Base-by-base conservation (phyloP, 176 grass and related monocot genomes). In the Guadua angustifolia region DNA sequence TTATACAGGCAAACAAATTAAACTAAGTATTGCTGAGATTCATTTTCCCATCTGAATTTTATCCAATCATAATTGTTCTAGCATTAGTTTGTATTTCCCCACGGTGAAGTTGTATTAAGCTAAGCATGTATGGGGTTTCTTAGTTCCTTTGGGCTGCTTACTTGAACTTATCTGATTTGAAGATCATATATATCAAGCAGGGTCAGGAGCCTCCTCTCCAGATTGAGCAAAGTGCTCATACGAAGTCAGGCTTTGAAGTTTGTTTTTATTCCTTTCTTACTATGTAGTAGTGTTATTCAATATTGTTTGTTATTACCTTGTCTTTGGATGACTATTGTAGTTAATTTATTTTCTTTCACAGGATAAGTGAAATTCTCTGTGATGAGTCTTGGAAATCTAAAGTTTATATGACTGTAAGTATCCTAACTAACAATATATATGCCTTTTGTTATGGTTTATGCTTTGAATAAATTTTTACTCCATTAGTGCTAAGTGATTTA, bases 171-270 rank as follows among this genome's bases (percentile, higher is more conserved):
- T 86, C 87, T 93, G 74, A 81, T 95, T 89, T 91, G 88, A 94
- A 94, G 73, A 94, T 95, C 91, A 99, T 93, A 93, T 83, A 90
- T 99, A 90, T 95, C 93, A 85, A 90, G 91, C 83, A 99, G 81
- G 87, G 93, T 93, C 18, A 94, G 82, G 75, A 76, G 83, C 47
- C 86, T 99, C 66, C 91, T 99, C 49, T n/a, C n/a, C n/a, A n/a
- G n/a, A n/a, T n/a, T n/a, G n/a, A n/a, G n/a, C n/a, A n/a, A n/a
- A n/a, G n/a, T n/a, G n/a, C n/a, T n/a, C n/a, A n/a, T n/a, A n/a
- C n/a, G n/a, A n/a, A n/a, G n/a, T n/a, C n/a, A n/a, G n/a, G n/a
- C n/a, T n/a, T n/a, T n/a, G n/a, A n/a, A n/a, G n/a, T n/a, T n/a
- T n/a, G n/a, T n/a, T n/a, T n/a, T n/a, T n/a, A n/a, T n/a, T n/a